A percentile compares a stretch with the other conserved stretches of the same genome.
Conservation (phyloP, 768 basidiomycete genomes). For the Artomyces pyxidatus region DNA sequence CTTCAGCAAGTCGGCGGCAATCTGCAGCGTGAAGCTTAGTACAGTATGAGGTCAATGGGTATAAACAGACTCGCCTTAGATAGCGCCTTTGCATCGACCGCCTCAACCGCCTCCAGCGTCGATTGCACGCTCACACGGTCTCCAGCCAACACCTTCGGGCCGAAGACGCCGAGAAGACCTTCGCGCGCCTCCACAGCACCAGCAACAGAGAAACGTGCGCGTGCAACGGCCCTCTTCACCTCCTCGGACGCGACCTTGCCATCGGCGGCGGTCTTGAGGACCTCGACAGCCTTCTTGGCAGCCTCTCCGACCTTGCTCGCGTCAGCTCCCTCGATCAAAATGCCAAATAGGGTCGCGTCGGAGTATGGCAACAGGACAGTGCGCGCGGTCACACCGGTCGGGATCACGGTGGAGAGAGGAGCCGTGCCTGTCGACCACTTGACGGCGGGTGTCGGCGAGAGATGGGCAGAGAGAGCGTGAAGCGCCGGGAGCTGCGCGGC, state of each 20-base stretch:
- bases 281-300: slow-evolving; percentile 58
- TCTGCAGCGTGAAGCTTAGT: slow-evolving; percentile 29
- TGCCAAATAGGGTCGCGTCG: slow-evolving; percentile 82
- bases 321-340: slow-evolving; percentile 67
- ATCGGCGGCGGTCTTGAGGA: slow-evolving; percentile 42
- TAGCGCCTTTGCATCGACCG: slow-evolving; percentile 56
- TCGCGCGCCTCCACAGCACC: slow-evolving; percentile 58
- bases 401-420: slow-evolving; percentile 53
- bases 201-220: slow-evolving; percentile 83
- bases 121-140: slow-evolving; percentile 49
- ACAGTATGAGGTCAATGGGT: background rate
- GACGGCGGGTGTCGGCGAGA: slow-evolving; percentile 71
- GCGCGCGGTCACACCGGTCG: slow-evolving; percentile 55
- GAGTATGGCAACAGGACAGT: slow-evolving; percentile 83
- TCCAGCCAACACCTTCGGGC: slow-evolving; percentile 57
- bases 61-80: slow-evolving; percentile 48
- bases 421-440: slow-evolving; percentile 82
- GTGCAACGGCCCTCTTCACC: slow-evolving; percentile 73
- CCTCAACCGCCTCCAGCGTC: slow-evolving; percentile 62
- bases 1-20: slow-evolving; percentile 56
- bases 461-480: slow-evolving; percentile 69
- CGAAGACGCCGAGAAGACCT: slow-evolving; percentile 53
- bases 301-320: slow-evolving; percentile 57
- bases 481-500: slow-evolving; percentile 60
- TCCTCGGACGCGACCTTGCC: slow-evolving; percentile 52